A percentile compares a stretch with the other conserved stretches of the same genome.
Conservation (phyloP, 768 basidiomycete genomes). For the Stropharia rugosoannulata region DNA sequence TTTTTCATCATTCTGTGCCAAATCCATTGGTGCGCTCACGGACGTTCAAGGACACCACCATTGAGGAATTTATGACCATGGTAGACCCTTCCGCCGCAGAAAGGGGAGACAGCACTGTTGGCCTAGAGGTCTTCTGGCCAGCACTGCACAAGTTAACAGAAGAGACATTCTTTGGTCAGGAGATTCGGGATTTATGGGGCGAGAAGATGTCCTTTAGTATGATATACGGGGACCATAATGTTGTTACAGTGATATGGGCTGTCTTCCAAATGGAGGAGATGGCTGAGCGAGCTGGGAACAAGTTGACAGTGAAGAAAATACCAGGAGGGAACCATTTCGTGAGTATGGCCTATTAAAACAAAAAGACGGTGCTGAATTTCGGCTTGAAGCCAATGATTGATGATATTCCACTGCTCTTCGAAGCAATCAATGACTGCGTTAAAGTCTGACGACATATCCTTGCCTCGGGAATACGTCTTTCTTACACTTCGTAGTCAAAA, state of each 20-base stretch:
- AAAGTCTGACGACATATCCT: background rate
- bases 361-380: background rate
- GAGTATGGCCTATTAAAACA: background rate
- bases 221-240: background rate
- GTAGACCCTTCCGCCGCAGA: background rate
- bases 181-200: background rate
- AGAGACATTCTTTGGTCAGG: background rate
- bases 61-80: background rate
- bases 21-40: background rate
- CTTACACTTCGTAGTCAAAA: background rate
- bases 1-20: background rate
- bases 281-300: background rate
- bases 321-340: conserved; percentile 1
- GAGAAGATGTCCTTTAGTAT: background rate
- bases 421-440: background rate
- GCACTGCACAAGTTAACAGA: background rate
- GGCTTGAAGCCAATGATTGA: background rate
- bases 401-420: background rate
- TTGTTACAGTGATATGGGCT: background rate
- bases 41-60: background rate
- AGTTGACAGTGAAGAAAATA: background rate
- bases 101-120: background rate
- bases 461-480: too few species aligned
- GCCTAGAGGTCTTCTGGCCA: background rate
- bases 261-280: background rate